Evolutionary conservation across 768 basidiomycete genomes (phyloP).

Genomic region (Leucocoprinus sp.): DNA sequence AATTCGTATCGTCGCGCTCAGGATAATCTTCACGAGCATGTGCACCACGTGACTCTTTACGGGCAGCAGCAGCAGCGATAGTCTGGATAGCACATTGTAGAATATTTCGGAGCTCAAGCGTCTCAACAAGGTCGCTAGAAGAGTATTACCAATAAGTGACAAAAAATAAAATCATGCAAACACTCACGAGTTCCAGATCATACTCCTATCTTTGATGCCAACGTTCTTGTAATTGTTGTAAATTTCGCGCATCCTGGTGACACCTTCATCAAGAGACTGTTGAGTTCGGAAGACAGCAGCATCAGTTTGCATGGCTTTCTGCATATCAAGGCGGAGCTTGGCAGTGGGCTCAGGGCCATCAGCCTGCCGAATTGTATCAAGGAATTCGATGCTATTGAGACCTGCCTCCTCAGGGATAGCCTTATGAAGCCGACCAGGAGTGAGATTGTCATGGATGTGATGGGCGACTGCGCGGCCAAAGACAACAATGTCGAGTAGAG

Average conservation of each 20-base stretch:
- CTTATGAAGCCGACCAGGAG: conserved; percentile 88
- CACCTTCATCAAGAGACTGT: conserved; percentile 84
- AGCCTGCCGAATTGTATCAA: conserved; percentile 79
- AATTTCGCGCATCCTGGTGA: conserved; percentile 74
- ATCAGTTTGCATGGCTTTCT: conserved; percentile 98
- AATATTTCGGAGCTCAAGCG: conserved; percentile 92
- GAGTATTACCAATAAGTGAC: background rate
- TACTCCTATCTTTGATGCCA: conserved; percentile 94
- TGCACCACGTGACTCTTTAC: conserved; percentile 96
- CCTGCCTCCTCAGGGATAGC: conserved; percentile 82
- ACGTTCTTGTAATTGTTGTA: conserved; percentile 87
- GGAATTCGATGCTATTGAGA: conserved; percentile 70
- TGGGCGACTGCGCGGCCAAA: conserved; percentile 99
- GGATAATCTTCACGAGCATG: conserved; percentile 98
- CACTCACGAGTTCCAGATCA: conserved; percentile 99
- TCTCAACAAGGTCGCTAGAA: conserved; percentile 88
- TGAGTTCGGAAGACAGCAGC: conserved; percentile 98
- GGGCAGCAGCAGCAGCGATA: conserved; percentile 84
- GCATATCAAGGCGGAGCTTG: conserved; percentile 90
- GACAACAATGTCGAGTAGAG: conserved; percentile 96
- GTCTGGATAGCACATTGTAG: conserved; percentile 95
- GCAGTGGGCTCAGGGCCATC: conserved; percentile 82
- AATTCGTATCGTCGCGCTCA: conserved; percentile 92
- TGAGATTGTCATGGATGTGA: conserved; percentile 88
- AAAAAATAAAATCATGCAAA: background rate